A percentile compares a stretch with the other conserved stretches of the same genome.
Evolutionary conservation across 805 yeast genomes (phyloP).

Genomic region (Zygotorulaspora danielsina): DNA sequence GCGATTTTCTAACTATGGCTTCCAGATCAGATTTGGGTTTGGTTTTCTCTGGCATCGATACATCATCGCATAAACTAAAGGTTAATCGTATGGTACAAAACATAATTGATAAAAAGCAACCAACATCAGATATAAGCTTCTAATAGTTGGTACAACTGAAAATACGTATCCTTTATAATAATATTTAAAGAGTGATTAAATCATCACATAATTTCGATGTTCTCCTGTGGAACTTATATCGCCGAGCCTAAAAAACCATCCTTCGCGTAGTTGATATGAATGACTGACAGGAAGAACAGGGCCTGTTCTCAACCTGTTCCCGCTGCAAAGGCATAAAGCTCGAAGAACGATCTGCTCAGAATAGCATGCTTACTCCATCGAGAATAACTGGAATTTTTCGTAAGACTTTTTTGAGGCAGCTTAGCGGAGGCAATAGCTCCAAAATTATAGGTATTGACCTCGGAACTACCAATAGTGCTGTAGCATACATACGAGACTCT

Average conservation of each 20-base stretch:
- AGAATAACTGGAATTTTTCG: neutral
- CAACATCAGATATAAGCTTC: no score
- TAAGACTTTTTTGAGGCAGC: neutral
- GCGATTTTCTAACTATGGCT: slow-evolving; percentile 9
- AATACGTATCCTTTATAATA: no score
- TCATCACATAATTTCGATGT: no score
- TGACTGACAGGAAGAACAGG: no score
- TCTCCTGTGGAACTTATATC: no score
- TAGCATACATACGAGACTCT: slow-evolving; percentile 46
- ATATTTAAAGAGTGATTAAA: no score
- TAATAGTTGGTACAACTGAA: no score
- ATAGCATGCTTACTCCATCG: slow-evolving; percentile 1
- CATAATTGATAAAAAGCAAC: neutral
- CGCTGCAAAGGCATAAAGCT: no score
- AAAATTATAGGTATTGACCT: slow-evolving; percentile 73
- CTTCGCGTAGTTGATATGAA: no score
- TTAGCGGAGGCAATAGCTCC: slow-evolving; percentile 14
- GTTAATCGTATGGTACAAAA: slow-evolving; percentile 1
- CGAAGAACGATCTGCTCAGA: no score
- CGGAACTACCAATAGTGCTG: slow-evolving; percentile 86
- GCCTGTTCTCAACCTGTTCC: no score
- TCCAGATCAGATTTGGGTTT: slow-evolving; percentile 21
- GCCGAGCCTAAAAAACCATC: no score
- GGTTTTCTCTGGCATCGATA: slow-evolving; percentile 16
- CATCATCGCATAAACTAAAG: slow-evolving; percentile 1